Percentiles rank a stretch among this genome's conserved stretches.
These are phyloP conservation scores for Sporothrix curviconia DNA, from an alignment of 2,329 filamentous ascomycete species.

Conservation along the genomic window DNA sequence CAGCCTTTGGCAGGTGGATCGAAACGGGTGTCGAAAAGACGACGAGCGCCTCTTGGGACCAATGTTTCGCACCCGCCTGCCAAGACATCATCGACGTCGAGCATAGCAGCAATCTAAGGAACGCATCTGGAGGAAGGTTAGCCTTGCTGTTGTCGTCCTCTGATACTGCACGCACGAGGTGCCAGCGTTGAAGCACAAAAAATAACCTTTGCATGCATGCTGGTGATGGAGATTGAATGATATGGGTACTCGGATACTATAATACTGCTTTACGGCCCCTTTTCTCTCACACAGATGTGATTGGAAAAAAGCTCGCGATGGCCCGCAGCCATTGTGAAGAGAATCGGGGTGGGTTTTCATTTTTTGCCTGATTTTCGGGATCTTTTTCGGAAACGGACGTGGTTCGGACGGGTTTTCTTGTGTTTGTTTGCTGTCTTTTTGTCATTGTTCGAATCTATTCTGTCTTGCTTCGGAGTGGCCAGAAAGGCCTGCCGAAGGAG, in stretches of 20 bases:
- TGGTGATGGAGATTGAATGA: neutral
- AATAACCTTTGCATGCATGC: neutral
- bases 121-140: neutral
- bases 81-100: neutral
- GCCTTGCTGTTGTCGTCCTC: neutral
- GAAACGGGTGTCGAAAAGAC: neutral
- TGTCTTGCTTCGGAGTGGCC: slow-evolving; percentile 8
- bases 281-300: neutral
- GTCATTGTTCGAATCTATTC: slow-evolving; percentile 14
- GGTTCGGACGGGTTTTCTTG: slow-evolving; percentile 17
- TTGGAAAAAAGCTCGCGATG: neutral
- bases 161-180: no score
- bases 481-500: slow-evolving; percentile 23
- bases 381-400: neutral
- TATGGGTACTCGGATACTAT: slow-evolving; percentile 11
- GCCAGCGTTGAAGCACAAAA: neutral
- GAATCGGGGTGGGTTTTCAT: neutral
- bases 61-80: neutral
- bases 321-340: neutral
- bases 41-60: no score
- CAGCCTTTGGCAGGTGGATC: neutral
- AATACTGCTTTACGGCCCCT: slow-evolving; percentile 6
- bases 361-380: slow-evolving; percentile 10
- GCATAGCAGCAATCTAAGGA: neutral
- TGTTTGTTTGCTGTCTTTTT: neutral